Conservation (phyloP, 148 eudicot genomes). For the Chenopodium album region DNA sequence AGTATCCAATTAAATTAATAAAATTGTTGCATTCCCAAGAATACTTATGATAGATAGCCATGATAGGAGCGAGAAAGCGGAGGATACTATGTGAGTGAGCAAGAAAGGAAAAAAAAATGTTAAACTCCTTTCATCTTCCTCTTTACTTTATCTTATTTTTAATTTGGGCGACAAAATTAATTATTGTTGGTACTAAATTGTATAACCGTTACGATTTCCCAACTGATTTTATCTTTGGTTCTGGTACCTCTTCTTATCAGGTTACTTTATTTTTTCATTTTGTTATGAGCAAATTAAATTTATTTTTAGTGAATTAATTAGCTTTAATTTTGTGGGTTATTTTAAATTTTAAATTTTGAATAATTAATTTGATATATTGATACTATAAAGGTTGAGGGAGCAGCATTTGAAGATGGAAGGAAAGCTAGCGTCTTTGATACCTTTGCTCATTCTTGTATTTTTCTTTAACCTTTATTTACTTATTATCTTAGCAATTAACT, state of each 20-base stretch:
- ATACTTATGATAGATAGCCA: no score
- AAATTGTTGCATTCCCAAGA: no score
- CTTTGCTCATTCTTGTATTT: conserved; percentile 20
- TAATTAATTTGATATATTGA: no score
- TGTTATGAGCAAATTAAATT: no score
- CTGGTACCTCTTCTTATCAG: conserved; percentile 39
- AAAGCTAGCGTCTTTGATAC: conserved; percentile 25
- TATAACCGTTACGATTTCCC: conserved; percentile 29
- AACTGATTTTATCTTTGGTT: conserved; percentile 30
- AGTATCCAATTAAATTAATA: no score
- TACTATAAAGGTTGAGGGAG: conserved; percentile 29
- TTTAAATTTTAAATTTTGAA: no score
- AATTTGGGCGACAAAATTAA: neutral
- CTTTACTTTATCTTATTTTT: neutral
- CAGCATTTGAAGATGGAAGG: conserved; percentile 34
- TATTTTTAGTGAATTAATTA: no score
- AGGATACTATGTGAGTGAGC: no score
- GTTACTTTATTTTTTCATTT: neutral
- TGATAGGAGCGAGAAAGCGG: no score
- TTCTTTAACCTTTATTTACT: neutral
- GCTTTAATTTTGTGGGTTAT: neutral
- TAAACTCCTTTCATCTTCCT: neutral
- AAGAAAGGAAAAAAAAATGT: no score
- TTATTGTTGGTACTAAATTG: neutral
- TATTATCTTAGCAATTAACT: no score